Conservation (phyloP, 805 yeast species). For the Suhomyces sp. region DNA sequence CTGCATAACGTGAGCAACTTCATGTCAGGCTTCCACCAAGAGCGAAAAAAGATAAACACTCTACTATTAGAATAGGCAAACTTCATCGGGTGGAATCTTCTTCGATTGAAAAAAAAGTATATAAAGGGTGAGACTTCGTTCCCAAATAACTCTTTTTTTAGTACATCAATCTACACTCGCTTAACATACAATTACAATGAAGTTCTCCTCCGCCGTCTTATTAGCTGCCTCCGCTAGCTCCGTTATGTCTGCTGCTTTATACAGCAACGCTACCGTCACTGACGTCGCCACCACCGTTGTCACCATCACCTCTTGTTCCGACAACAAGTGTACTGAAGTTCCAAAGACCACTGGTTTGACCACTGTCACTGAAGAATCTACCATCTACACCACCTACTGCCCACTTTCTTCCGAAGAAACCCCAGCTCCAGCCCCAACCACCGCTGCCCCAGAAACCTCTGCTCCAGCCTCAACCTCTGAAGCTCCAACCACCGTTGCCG, state of each 20-base stretch:
- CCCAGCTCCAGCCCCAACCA: constrained; percentile 9
- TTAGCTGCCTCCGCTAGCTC: constrained; percentile 16
- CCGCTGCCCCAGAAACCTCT: constrained; percentile 9
- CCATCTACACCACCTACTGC: constrained; percentile 24
- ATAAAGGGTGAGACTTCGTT: neutral
- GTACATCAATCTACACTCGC: neutral
- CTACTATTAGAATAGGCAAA: constrained; percentile 1
- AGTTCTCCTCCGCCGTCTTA: constrained; percentile 32
- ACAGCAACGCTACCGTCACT: constrained; percentile 20
- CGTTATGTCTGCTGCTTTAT: constrained; percentile 29
- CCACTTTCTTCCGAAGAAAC: constrained; percentile 27
- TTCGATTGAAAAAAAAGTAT: neutral
- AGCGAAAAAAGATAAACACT: constrained; percentile 1
- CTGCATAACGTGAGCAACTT: neutral
- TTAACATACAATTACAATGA: constrained; percentile 20
- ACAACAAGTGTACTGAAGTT: constrained; percentile 20
- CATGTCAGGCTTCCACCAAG: neutral
- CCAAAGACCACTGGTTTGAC: constrained; percentile 25
- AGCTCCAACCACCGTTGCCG: constrained; percentile 9
- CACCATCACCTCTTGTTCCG: constrained; percentile 28
- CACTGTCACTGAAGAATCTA: constrained; percentile 18
- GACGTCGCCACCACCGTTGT: constrained; percentile 20
- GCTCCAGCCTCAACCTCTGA: constrained; percentile 1
- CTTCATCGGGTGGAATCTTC: neutral
- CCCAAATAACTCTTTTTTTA: neutral